Percentiles rank a stretch among this genome's conserved stretches.
Evolutionary conservation across 805 yeast genomes (phyloP).

Genomic region (Diddensiella santjacobensis): DNA sequence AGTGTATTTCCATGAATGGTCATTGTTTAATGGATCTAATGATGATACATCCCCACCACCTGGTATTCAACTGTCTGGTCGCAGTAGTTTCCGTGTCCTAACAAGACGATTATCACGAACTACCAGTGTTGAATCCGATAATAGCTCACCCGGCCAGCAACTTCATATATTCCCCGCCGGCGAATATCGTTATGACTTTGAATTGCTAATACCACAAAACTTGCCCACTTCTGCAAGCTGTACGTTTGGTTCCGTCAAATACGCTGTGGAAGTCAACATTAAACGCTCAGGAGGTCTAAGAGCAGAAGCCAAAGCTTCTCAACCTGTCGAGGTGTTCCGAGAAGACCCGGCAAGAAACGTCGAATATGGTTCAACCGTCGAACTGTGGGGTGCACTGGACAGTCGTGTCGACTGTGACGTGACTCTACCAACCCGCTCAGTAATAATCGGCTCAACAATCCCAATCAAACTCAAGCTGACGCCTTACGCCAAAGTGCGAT

Average conservation of each 20-base stretch:
- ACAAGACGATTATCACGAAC: background rate
- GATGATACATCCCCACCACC: background rate
- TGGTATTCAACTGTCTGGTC: background rate
- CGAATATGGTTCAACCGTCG: background rate
- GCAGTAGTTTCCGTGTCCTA: background rate
- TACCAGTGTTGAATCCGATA: background rate
- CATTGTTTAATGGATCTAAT: background rate
- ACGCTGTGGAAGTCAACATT: background rate
- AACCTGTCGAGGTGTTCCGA: background rate
- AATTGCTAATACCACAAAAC: background rate
- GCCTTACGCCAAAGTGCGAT: background rate
- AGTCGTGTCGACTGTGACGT: background rate
- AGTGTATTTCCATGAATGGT: background rate
- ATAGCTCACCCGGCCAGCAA: background rate
- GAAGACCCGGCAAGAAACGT: background rate
- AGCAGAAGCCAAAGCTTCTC: background rate
- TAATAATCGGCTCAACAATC: background rate
- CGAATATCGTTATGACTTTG: slow-evolving; percentile 1
- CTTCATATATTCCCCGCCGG: background rate
- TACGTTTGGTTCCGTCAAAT: background rate
- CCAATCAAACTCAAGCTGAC: background rate
- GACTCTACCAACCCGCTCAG: background rate
- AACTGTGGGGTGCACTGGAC: background rate
- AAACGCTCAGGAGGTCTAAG: background rate
- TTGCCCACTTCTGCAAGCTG: background rate